Conservation (phyloP, 345 rosid species). For the Pugionium dolabratum region DNA sequence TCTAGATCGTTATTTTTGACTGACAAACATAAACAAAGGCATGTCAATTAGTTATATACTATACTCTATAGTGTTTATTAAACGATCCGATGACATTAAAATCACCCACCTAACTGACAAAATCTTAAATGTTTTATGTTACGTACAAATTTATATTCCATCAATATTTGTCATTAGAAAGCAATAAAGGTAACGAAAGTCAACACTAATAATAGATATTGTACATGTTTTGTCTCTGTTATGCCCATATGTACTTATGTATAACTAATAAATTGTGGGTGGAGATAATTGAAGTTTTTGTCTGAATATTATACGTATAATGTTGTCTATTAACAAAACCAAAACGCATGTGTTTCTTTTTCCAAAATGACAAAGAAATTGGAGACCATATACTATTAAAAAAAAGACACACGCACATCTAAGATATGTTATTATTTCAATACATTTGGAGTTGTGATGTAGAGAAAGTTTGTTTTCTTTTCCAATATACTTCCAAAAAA, state of each 20-base stretch:
- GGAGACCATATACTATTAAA: background rate
- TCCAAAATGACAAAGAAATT: background rate
- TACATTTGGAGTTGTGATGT: slow-evolving; percentile 3
- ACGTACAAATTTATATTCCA: slow-evolving; percentile 23
- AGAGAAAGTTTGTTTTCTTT: background rate
- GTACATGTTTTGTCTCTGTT: slow-evolving; percentile 27
- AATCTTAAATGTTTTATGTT: slow-evolving; percentile 19
- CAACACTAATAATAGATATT: slow-evolving; percentile 25
- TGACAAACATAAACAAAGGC: slow-evolving; percentile 7
- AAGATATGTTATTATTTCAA: background rate
- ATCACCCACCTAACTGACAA: slow-evolving; percentile 28
- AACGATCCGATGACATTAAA: slow-evolving; percentile 17
- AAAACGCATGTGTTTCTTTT: slow-evolving; percentile 22
- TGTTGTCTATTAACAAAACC: slow-evolving; percentile 12
- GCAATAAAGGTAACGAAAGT: slow-evolving; percentile 24
- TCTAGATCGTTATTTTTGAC: slow-evolving; percentile 4
- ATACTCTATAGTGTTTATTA: slow-evolving; percentile 5
- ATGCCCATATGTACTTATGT: background rate
- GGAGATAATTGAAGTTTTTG: slow-evolving; percentile 8
- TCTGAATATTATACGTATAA: slow-evolving; percentile 15
- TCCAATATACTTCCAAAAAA: background rate
- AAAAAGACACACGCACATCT: background rate
- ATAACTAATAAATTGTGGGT: slow-evolving; percentile 12
- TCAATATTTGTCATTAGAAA: slow-evolving; percentile 29
- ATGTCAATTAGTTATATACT: background rate